Conservation (phyloP, 2,329 filamentous ascomycete genomes). For the Colletotrichum limetticola region DNA sequence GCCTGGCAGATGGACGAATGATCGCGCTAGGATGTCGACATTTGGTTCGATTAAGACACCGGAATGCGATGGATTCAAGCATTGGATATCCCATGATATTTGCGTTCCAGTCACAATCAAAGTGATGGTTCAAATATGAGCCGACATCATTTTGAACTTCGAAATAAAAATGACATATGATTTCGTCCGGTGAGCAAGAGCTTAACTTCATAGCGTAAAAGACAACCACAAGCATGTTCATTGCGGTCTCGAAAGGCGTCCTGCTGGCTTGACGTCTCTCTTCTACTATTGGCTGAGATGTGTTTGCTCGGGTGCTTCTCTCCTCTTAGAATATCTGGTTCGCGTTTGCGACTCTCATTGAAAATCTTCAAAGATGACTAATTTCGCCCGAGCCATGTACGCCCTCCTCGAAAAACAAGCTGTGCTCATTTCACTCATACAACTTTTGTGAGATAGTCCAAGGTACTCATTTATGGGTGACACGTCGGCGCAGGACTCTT, state of each 20-base stretch:
- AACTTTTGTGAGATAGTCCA: not conserved
- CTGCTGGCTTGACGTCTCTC: too few relatives aligned
- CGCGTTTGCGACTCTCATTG: too few relatives aligned
- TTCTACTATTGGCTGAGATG: too few relatives aligned
- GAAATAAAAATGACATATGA: not conserved
- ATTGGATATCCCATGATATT: not conserved
- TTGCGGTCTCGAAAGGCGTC: too few relatives aligned
- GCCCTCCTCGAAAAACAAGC: too few relatives aligned
- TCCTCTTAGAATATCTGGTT: too few relatives aligned
- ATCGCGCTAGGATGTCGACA: slow-evolving; percentile 16
- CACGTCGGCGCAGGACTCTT: not conserved
- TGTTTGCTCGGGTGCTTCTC: too few relatives aligned
- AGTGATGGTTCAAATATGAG: too few relatives aligned
- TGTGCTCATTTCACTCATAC: too few relatives aligned
- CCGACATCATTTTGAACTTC: not conserved
- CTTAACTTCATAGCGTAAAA: not conserved
- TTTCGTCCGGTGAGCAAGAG: not conserved
- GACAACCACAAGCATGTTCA: not conserved
- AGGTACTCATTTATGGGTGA: not conserved
- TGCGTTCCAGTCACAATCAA: not conserved
- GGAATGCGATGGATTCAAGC: not conserved
- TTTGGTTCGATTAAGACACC: not conserved
- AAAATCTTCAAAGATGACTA: too few relatives aligned
- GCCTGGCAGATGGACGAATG: slow-evolving; percentile 97
- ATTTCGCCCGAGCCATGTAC: too few relatives aligned